Percentiles rank a stretch among this genome's conserved stretches.
Conservation (phyloP, 139 green algal species). For the Micractinium sp. region DNA sequence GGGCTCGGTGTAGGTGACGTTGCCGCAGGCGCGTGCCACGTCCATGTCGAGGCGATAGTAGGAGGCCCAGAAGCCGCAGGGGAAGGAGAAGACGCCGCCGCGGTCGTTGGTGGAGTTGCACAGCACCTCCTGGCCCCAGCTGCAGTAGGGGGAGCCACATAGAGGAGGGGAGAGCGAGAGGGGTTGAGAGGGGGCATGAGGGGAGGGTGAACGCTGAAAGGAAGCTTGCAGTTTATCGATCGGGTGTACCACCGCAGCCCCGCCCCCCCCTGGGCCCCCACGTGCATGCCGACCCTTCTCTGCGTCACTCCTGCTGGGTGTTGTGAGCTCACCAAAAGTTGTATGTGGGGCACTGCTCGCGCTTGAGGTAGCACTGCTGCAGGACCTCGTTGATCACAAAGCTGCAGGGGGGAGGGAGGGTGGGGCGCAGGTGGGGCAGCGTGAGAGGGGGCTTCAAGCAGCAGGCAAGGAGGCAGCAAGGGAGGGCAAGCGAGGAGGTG, state of each 20-base stretch:
- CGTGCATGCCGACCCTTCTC: no score
- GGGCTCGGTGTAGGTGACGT: background rate
- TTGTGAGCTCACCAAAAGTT: constrained; percentile 28
- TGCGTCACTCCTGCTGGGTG: no score
- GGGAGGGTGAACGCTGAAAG: no score
- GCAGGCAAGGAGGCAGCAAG: no score
- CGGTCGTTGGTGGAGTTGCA: constrained; percentile 43
- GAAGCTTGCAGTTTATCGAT: no score
- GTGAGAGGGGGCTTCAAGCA: background rate
- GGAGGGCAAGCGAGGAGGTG: background rate
- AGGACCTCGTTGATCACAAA: constrained; percentile 55
- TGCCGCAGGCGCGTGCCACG: background rate
- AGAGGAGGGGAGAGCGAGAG: no score
- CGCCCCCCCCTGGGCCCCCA: no score
- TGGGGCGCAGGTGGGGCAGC: background rate
- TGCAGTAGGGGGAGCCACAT: no score
- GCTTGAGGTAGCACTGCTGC: constrained; percentile 55
- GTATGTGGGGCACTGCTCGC: constrained; percentile 32
- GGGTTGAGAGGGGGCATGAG: no score
- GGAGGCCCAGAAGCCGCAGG: constrained; percentile 54
- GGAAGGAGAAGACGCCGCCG: constrained; percentile 4
- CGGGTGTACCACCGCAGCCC: no score
- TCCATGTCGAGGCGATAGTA: constrained; percentile 58
- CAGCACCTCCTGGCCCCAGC: background rate
- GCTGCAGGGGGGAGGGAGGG: background rate